Evolutionary conservation across 2,329 filamentous ascomycete genomes (phyloP).

Genomic region (Aotearoamyces nothofagi): DNA sequence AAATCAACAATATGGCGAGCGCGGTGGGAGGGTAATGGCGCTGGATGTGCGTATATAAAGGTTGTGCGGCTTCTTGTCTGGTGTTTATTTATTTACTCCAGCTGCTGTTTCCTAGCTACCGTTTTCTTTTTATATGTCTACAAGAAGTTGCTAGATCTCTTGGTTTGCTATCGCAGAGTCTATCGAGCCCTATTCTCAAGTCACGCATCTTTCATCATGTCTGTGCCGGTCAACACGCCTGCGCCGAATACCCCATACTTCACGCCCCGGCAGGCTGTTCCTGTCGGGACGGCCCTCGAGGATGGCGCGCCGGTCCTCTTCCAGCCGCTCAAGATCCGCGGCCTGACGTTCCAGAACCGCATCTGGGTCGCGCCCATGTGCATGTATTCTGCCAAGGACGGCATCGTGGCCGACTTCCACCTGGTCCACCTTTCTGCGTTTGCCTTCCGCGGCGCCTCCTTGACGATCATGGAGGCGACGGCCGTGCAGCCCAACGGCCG

Average conservation of each 20-base stretch:
- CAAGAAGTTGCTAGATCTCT: too few relatives aligned
- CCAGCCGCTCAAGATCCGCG: slow-evolving; percentile 27
- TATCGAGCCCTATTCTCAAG: too few relatives aligned
- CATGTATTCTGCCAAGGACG: slow-evolving; percentile 20
- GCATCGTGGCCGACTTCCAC: slow-evolving; percentile 20
- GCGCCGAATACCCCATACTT: slow-evolving; percentile 15
- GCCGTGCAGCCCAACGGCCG: slow-evolving; percentile 19
- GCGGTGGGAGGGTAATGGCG: too few relatives aligned
- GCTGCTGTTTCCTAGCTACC: too few relatives aligned
- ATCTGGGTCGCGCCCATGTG: slow-evolving; percentile 32
- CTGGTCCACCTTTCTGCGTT: slow-evolving; percentile 18
- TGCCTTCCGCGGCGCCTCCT: slow-evolving; percentile 18
- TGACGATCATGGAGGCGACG: slow-evolving; percentile 21
- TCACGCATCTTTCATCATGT: slow-evolving; percentile 1
- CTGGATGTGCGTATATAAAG: too few relatives aligned
- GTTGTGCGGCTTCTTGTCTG: too few relatives aligned
- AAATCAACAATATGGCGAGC: too few relatives aligned
- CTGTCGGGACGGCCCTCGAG: slow-evolving; percentile 16
- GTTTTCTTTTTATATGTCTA: too few relatives aligned
- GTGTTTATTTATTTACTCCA: too few relatives aligned
- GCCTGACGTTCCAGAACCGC: slow-evolving; percentile 28
- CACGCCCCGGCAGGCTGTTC: slow-evolving; percentile 16
- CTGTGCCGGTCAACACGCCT: slow-evolving; percentile 5
- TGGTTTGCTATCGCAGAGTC: too few relatives aligned
- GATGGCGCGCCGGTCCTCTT: slow-evolving; percentile 23